A percentile compares a stretch with the other conserved stretches of the same genome.
These are phyloP conservation scores for Taxillus chinensis DNA, from an alignment of 164 flowering plant species.

Conservation along the genomic window DNA sequence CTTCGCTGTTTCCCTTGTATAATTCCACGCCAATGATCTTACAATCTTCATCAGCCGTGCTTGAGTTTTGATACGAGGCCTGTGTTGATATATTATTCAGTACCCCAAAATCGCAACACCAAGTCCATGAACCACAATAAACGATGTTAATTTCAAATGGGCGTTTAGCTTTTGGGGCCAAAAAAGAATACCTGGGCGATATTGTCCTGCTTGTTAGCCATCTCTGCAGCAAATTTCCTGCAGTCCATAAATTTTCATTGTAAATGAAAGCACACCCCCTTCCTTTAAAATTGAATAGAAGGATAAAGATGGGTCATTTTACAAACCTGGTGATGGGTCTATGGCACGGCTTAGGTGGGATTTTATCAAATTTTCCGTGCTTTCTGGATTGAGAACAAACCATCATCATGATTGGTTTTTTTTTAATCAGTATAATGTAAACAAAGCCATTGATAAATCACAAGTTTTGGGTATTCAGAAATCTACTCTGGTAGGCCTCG, in stretches of 20 bases:
- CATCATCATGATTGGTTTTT: background rate
- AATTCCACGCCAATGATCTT: constrained; percentile 10
- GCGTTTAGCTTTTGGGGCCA: background rate
- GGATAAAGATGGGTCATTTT: background rate
- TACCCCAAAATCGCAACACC: too few relatives aligned
- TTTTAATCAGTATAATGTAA: background rate
- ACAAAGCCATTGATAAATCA: background rate
- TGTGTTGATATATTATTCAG: too few relatives aligned
- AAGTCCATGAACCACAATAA: background rate
- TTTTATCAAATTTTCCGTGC: constrained; percentile 28
- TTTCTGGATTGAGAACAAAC: constrained; percentile 20
- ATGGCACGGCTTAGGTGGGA: constrained; percentile 23
- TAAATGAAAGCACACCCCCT: too few relatives aligned
- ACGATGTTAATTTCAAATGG: background rate
- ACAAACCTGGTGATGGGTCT: constrained; percentile 72
- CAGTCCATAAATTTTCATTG: background rate
- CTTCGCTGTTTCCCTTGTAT: constrained; percentile 4
- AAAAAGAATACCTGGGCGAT: constrained; percentile 22
- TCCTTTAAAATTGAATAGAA: too few relatives aligned
- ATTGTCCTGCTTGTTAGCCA: constrained; percentile 36
- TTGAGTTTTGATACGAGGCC: too few relatives aligned
- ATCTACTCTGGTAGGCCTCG: constrained; percentile 40
- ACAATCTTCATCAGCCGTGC: background rate
- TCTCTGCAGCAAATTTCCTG: constrained; percentile 75
- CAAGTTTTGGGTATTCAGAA: constrained; percentile 11